phyloP scores from a whole-genome alignment of 495 filamentous ascomycete genomes.

The Aspergillus wentii region DNA sequence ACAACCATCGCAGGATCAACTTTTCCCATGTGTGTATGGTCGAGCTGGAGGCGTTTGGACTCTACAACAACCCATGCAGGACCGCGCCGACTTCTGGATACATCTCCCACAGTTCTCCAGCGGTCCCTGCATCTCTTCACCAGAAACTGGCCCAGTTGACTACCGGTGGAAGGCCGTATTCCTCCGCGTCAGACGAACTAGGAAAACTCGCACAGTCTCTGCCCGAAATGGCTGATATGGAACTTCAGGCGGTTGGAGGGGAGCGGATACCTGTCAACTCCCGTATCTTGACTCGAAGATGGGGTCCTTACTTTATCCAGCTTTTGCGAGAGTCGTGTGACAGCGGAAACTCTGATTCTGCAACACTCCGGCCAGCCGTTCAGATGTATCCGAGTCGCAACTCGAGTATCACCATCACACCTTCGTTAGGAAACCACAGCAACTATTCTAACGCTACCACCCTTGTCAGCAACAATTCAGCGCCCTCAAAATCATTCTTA shows the following conservation, averaged over 20 bases:
- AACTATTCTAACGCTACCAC: constrained; percentile 57
- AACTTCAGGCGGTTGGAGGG: constrained; percentile 82
- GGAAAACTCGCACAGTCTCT: constrained; percentile 74
- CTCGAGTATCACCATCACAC: constrained; percentile 82
- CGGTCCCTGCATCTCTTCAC: constrained; percentile 51
- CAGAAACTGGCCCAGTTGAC: constrained; percentile 56
- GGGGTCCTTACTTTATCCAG: constrained; percentile 94
- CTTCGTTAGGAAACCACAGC: constrained; percentile 57
- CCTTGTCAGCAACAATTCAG: constrained; percentile 43
- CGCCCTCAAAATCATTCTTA: constrained; percentile 40
- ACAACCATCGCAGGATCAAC: constrained; percentile 96
- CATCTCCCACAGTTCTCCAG: constrained; percentile 71
- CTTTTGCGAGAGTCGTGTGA: constrained; percentile 71
- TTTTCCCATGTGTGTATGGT: constrained; percentile 96
- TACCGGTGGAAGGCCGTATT: constrained; percentile 63
- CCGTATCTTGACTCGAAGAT: constrained; percentile 75
- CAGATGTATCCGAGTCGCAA: constrained; percentile 53
- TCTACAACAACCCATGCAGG: constrained; percentile 88
- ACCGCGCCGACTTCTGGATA: constrained; percentile 73
- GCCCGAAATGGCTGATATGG: constrained; percentile 93
- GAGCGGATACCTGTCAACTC: constrained; percentile 94
- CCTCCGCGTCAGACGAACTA: constrained; percentile 72
- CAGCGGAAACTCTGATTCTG: constrained; percentile 39
- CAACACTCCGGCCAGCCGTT: constrained; percentile 46
- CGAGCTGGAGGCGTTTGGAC: constrained; percentile 91